Percentiles rank a stretch among this genome's conserved stretches.
These are phyloP conservation scores for Colletotrichum orbiculare DNA, from an alignment of 2,329 filamentous ascomycete species.

Conservation along the genomic window DNA sequence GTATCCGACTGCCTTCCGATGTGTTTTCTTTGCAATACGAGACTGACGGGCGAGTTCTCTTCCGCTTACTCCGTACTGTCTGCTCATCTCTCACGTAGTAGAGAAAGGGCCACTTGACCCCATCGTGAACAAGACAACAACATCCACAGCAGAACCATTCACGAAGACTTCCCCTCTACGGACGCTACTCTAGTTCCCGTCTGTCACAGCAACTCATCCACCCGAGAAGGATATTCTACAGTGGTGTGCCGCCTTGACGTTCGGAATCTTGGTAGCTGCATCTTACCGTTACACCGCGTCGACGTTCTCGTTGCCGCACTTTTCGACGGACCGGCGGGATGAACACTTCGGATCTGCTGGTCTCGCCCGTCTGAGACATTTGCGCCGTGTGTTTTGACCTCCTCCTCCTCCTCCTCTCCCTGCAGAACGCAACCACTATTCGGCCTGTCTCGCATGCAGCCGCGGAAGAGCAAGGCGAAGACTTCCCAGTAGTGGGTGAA, in stretches of 20 bases:
- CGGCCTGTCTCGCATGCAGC: constrained; percentile 4
- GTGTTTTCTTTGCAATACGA: background rate
- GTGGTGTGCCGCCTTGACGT: no score
- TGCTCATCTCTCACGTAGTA: no score
- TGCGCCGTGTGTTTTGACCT: constrained; percentile 21
- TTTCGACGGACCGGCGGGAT: constrained; percentile 5
- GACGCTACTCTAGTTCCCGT: no score
- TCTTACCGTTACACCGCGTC: no score
- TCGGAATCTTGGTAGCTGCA: no score
- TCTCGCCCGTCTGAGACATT: constrained; percentile 22
- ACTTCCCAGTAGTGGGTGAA: background rate
- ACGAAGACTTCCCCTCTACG: no score
- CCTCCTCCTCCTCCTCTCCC: constrained; percentile 1
- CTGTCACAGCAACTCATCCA: no score
- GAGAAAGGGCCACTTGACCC: no score
- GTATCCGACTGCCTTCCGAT: background rate
- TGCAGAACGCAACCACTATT: background rate
- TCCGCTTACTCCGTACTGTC: background rate
- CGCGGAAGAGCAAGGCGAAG: background rate
- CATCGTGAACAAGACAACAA: no score
- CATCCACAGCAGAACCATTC: no score
- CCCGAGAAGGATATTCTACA: no score
- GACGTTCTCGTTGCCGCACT: constrained; percentile 2
- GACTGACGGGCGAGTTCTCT: constrained; percentile 11
- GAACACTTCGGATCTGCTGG: background rate